Conservation (phyloP, 345 rosid species). For the Salix suchowensis region DNA sequence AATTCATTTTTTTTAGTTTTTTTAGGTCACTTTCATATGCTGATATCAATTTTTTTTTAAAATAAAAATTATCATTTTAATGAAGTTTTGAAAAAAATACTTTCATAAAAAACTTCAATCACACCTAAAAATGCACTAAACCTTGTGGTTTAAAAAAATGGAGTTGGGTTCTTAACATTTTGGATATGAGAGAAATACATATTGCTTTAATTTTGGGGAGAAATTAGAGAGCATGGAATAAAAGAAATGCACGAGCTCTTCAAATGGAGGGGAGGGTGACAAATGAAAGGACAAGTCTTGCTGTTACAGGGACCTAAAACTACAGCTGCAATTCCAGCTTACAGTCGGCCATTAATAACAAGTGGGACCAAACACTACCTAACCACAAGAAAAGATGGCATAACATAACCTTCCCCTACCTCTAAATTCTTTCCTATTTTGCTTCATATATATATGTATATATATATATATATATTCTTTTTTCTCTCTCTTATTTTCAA, state of each 20-base stretch:
- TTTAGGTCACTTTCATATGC: no score
- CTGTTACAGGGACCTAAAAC: constrained; percentile 11
- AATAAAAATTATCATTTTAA: no score
- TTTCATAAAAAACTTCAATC: no score
- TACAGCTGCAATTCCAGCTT: constrained; percentile 21
- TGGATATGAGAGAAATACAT: neutral
- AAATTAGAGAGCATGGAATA: neutral
- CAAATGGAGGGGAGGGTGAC: neutral
- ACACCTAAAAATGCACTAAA: no score
- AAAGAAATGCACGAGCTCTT: neutral
- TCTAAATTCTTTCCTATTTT: neutral
- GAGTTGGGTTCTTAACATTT: neutral
- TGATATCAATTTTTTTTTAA: no score
- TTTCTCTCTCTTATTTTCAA: neutral
- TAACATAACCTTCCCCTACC: neutral
- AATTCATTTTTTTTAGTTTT: no score
- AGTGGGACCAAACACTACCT: constrained; percentile 43
- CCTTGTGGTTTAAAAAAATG: no score
- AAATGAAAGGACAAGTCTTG: constrained; percentile 4
- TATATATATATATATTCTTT: no score
- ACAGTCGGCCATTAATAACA: constrained; percentile 23
- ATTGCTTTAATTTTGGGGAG: neutral
- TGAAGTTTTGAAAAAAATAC: no score
- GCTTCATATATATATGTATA: neutral
- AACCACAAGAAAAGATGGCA: constrained; percentile 22